These are phyloP conservation scores for Huntiella abstrusa DNA, from an alignment of 2,329 filamentous ascomycete genomes.

Conservation along the genomic window DNA sequence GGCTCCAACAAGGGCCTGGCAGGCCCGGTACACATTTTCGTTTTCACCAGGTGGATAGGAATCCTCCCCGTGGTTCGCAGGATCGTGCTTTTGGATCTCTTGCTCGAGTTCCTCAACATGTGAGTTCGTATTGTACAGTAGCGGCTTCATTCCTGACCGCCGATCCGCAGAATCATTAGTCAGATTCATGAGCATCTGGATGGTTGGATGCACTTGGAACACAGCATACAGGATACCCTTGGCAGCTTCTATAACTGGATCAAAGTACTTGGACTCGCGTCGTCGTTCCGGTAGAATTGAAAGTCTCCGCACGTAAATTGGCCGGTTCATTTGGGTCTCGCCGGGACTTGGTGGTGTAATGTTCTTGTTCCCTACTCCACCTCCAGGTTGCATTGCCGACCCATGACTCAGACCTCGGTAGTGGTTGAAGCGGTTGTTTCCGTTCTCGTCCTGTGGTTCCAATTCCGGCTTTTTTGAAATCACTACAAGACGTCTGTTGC, in stretches of 20 bases:
- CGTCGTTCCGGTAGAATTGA: slow-evolving; percentile 45
- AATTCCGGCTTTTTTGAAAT: slow-evolving; percentile 43
- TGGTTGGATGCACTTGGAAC: slow-evolving; percentile 49
- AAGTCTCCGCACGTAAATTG: slow-evolving; percentile 43
- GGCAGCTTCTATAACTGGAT: slow-evolving; percentile 44
- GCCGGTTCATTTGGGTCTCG: slow-evolving; percentile 36
- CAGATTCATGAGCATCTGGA: slow-evolving; percentile 44
- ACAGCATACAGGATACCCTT: slow-evolving; percentile 49
- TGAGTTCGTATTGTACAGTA: slow-evolving; percentile 48
- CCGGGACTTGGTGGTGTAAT: slow-evolving; percentile 42
- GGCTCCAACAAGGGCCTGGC: slow-evolving; percentile 42
- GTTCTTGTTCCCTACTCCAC: slow-evolving; percentile 18
- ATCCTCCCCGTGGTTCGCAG: slow-evolving; percentile 20
- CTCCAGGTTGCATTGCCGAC: slow-evolving; percentile 43
- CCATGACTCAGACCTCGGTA: slow-evolving; percentile 48
- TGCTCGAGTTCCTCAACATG: slow-evolving; percentile 48
- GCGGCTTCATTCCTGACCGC: slow-evolving; percentile 44
- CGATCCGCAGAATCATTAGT: slow-evolving; percentile 41
- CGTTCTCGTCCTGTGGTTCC: slow-evolving; percentile 40
- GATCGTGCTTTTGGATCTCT: slow-evolving; percentile 43
- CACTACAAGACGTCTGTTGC: slow-evolving; percentile 45
- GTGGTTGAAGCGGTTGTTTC: slow-evolving; percentile 44
- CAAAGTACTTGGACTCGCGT: slow-evolving; percentile 39
- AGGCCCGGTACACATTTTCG: slow-evolving; percentile 44
- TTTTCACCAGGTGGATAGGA: slow-evolving; percentile 31